These are phyloP conservation scores for Kurtzmaniella fragi DNA, from an alignment of 805 yeast species.

Conservation along the genomic window DNA sequence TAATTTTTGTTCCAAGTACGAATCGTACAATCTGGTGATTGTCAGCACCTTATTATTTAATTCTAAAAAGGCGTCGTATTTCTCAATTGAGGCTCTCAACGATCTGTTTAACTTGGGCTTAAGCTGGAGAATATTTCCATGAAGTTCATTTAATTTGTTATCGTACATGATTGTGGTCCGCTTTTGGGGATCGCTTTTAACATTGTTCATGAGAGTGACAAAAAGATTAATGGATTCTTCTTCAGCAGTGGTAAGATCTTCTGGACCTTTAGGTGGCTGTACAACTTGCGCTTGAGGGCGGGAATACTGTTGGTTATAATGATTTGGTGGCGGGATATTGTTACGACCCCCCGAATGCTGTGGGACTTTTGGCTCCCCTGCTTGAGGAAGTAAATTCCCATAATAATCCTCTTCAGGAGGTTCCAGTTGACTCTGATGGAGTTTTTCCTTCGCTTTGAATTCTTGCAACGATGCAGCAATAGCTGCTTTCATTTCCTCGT, in stretches of 20 bases:
- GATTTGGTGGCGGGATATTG: constrained; percentile 1
- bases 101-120: constrained; percentile 68
- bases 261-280: constrained; percentile 11
- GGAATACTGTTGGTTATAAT: constrained; percentile 3
- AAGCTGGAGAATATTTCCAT: constrained; percentile 52
- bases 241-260: constrained; percentile 52
- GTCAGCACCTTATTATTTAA: constrained; percentile 76
- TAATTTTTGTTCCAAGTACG: constrained; percentile 53
- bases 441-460: constrained; percentile 38
- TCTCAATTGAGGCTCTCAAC: constrained; percentile 51
- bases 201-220: constrained; percentile 56
- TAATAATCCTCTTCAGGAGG: constrained; percentile 3
- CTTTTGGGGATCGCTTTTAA: constrained; percentile 43
- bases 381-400: neutral
- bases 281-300: constrained; percentile 9
- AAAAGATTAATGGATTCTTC: constrained; percentile 67
- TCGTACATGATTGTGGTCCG: constrained; percentile 37
- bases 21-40: constrained; percentile 71
- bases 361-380: neutral
- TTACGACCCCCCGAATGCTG: neutral
- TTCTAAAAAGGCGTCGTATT: constrained; percentile 62
- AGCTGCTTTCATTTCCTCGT: constrained; percentile 85
- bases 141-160: constrained; percentile 50
- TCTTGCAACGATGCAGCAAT: constrained; percentile 87
- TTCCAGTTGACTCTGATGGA: constrained; percentile 7